Conservation (phyloP, 352 stramenopile species). For the Pseudoperonospora humuli region DNA sequence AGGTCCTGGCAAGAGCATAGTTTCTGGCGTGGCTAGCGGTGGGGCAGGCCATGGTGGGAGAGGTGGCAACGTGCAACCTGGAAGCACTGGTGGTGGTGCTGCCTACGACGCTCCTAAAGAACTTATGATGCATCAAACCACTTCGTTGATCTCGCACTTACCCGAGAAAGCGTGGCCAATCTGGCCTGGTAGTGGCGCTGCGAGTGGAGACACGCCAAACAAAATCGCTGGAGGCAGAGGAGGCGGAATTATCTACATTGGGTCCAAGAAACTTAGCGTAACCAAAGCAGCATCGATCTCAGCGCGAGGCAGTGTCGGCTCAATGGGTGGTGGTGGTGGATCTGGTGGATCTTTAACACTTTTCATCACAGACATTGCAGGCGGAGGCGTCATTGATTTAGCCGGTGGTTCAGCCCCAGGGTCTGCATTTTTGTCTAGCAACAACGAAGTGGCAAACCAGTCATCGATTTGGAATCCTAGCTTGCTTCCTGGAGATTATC, state of each 20-base stretch:
- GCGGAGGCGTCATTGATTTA: constrained; percentile 49
- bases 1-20: constrained; percentile 46
- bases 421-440: not conserved
- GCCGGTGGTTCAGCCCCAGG: constrained; percentile 37
- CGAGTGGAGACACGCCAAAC: constrained; percentile 39
- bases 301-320: constrained; percentile 43
- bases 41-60: constrained; percentile 60
- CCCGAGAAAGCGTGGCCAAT: constrained; percentile 36
- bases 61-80: constrained; percentile 52
- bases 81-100: constrained; percentile 34
- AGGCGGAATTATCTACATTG: constrained; percentile 66
- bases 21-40: constrained; percentile 43
- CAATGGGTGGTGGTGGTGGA: constrained; percentile 59
- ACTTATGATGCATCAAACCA: constrained; percentile 8
- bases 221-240: constrained; percentile 55
- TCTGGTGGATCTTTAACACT: constrained; percentile 58
- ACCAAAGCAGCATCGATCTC: constrained; percentile 35
- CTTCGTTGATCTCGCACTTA: constrained; percentile 6
- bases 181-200: constrained; percentile 60
- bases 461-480: constrained; percentile 30
- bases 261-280: constrained; percentile 41
- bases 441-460: constrained; percentile 6
- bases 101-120: constrained; percentile 34
- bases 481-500: constrained; percentile 2
- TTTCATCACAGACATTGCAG: constrained; percentile 49